Evolutionary conservation across 169 alveolate species (phyloP), one percentile per base, ranked within the genome.

Genomic region (Cyclospora cayetanensis): DNA sequence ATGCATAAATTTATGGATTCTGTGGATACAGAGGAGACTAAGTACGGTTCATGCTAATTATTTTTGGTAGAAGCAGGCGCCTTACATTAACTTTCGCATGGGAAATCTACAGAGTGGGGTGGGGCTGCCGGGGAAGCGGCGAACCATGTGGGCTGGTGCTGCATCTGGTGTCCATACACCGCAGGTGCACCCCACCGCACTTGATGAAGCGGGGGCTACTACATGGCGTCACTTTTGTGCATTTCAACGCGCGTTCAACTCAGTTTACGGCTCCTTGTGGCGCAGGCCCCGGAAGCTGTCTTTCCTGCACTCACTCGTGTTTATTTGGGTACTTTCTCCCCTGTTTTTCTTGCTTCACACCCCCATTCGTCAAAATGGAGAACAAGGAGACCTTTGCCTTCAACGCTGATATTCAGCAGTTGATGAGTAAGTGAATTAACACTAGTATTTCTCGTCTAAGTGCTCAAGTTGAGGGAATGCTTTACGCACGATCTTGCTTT

Each of bases 371-470:
- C 50, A 94, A 92, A 50, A 94, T 92, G 94, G 90, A 91, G 96
- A 91, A 96, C 50, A 97, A 95, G 92, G 99, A 98, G 93, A 97
- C 98, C 65, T 98, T 97, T 96, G 99, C 99, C 95, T 99, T 99
- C 99, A 98, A 99, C 93, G 99, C 99, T 82, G 99, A 99, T 92
- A 98, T 99, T 93, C 98, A 99, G 95, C 99, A 99, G 94, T 95
- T 99, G 96, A 96, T 99, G 99, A 97, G 99, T 93, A 39, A 90
- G 93, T 60, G n/a, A n/a, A n/a, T n/a, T n/a, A n/a, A n/a, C n/a
- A n/a, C n/a, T n/a, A 20, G 66, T 53, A 53, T 20, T 53, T 22
- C 20, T 22, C n/a, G 22, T 53, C n/a, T n/a, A n/a, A n/a, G n/a
- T n/a, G n/a, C n/a, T n/a, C n/a, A n/a, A n/a, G n/a, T n/a, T n/a